Base-by-base conservation (phyloP, 768 basidiomycete genomes). In the Asterophora parasitica region DNA sequence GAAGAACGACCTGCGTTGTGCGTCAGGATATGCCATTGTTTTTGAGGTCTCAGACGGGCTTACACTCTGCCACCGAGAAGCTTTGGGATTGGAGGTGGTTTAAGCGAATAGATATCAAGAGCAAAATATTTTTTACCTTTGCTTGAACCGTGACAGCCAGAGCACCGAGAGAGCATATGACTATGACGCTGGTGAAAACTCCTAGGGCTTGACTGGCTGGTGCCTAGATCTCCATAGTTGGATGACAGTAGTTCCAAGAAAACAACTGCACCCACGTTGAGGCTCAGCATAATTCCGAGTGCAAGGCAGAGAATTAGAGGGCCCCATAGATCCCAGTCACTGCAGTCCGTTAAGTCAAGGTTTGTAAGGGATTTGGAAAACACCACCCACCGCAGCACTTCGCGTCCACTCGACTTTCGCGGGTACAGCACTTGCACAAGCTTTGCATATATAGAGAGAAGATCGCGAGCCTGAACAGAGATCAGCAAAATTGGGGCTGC, bases 301-400 rank as follows among this genome's bases (percentile, higher is more conserved):
- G 79, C 64, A 45, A 94, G 74, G 57, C 86, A 91, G 33, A 93
- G 75, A 19, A 97, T 75, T 2, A 97, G 74, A 9, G 94, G 94
- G 3, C 94, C 94, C 95, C 95, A 98, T 19, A 98, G 76, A 67
- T 98, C 95, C 95, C 94, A 98, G 62, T 97, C 94, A 54, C 92
- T 92, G 60, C 9, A 10, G 17, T 23, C 13, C 16, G 33, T 37
- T 11, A 45, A 9, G 51, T 32, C 28, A 30, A 30, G 16, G 16
- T 7, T 2, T 30, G 6, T 4, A 2, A 11, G 5, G 35, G 9
- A 48, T 32, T n/a, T 32, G 33, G 23, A 13, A 4, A 16, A 13
- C 1, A 19, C 45, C 39, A 51, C 75, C 45, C 35, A 90, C 94
- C 76, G 79, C 38, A 93, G 68, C 4, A 93, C 88, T 69, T 93